Evolutionary conservation across 2,329 filamentous ascomycete species (phyloP), one percentile per base, ranked within the genome.

Genomic region (Fusarium sulawesiense): DNA sequence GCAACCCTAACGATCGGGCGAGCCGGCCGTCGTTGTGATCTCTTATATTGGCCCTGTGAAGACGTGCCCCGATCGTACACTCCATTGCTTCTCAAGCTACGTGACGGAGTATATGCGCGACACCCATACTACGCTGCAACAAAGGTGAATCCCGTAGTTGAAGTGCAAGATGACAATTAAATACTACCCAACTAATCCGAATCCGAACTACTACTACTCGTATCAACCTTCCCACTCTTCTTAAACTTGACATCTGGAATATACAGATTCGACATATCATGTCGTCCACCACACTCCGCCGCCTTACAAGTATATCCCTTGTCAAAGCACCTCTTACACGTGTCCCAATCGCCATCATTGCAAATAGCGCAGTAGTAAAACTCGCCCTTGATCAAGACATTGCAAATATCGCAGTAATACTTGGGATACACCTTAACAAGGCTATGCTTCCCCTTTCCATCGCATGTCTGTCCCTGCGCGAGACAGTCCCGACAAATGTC

Each of bases 351-450:
- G 0, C 58, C 59, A 23, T 58, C 41, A 1, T 64, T 44, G 21
- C 69, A 72, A 7, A 41, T 29, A 9, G 14, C n/a, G 3, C 66
- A 72, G 11, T 62, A 60, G 8, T 72, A 72, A 6, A 72, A 72
- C 13, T 59, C 56, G 0, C 59, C 69, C 12, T 42, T 37, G 41
- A 70, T 70, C 21, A 48, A 32, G 2, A 68, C 34, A 0, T 66
- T 58, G 20, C 68, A 72, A 4, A 51, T 25, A 7, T 72, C 48
- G 13, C 62, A 72, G 7, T 37, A 54, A 11, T 60, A 64, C 12
- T 70, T 64, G 18, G 66, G 69, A 23, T 72, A 69, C 23, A 72
- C 65, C 18, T 72, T 72, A 20, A 69, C 45, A 6, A 72, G 30
- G 6, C 37, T 58, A 6, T 72, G 65, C n/a, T 72, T 66, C 0